Percentiles rank a stretch among this genome's conserved stretches.
Conservation (phyloP, 225 moss, liverwort and hornwort genomes). For the Pleurozium schreberi region DNA sequence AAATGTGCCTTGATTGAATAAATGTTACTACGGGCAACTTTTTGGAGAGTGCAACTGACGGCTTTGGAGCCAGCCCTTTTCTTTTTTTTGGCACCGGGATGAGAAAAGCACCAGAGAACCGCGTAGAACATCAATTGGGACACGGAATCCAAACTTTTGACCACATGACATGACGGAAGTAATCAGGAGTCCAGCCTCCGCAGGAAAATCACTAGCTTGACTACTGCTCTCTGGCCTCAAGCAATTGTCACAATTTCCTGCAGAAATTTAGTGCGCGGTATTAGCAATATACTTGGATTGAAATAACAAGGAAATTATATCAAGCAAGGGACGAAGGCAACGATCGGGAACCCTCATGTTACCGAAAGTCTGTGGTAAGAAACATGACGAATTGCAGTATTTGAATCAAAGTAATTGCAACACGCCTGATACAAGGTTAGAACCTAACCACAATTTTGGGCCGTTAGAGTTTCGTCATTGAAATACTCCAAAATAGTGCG, state of each 20-base stretch:
- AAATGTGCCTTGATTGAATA: not conserved
- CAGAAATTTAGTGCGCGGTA: not conserved
- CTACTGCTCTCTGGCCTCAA: not conserved
- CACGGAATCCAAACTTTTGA: not conserved
- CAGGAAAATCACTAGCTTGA: not conserved
- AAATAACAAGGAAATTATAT: too few relatives aligned
- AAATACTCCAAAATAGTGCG: not conserved
- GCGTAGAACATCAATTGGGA: not conserved
- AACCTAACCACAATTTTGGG: not conserved
- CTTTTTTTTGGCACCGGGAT: too few relatives aligned
- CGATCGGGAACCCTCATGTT: not conserved
- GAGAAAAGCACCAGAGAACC: not conserved
- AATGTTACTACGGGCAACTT: not conserved
- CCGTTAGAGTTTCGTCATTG: not conserved
- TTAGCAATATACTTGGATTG: not conserved
- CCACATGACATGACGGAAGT: not conserved
- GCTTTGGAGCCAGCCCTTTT: too few relatives aligned
- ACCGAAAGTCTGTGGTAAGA: not conserved
- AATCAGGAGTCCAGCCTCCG: not conserved
- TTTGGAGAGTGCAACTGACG: not conserved
- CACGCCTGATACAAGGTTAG: not conserved
- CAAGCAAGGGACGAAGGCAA: not conserved
- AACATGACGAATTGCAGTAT: not conserved
- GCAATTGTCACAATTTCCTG: slow-evolving; percentile 8
- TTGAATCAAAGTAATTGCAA: not conserved